Percentiles rank a stretch among this genome's conserved stretches.
Conservation (phyloP, 805 yeast species). For the Peterozyma toletana region DNA sequence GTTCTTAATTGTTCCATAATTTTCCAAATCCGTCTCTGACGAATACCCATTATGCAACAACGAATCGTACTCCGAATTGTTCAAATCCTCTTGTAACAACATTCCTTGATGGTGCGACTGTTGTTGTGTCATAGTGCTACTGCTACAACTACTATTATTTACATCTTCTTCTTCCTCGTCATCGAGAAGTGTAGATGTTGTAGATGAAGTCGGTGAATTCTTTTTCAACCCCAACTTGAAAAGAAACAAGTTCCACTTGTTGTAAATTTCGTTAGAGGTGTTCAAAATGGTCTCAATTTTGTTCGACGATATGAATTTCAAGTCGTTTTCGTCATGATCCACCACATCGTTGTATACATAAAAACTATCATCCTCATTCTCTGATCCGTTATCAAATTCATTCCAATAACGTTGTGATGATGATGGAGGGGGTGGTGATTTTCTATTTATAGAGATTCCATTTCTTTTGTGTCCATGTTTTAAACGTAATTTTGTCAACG, state of each 20-base stretch:
- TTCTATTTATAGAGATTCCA: conserved; percentile 25
- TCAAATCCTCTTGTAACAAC: neutral
- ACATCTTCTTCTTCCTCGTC: conserved; percentile 3
- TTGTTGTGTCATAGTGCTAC: neutral
- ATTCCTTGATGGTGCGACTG: no score
- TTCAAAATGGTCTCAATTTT: conserved; percentile 16
- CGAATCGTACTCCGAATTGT: neutral
- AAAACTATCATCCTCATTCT: conserved; percentile 34
- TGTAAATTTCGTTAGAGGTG: conserved; percentile 14
- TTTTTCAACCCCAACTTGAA: neutral
- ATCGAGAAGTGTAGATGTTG: conserved; percentile 2
- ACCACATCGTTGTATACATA: conserved; percentile 26
- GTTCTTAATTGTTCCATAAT: neutral
- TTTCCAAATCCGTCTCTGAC: neutral
- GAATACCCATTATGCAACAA: neutral
- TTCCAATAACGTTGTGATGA: conserved; percentile 45
- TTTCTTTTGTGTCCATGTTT: neutral
- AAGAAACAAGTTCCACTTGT: neutral
- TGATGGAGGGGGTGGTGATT: conserved; percentile 6
- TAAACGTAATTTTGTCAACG: neutral
- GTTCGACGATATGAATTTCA: conserved; percentile 14
- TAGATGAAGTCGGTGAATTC: no score
- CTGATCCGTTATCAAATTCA: conserved; percentile 59
- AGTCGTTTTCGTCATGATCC: conserved; percentile 16
- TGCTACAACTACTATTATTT: neutral